Base-by-base conservation (phyloP, 1,139 yeast species). In the Taphrina flavorubra region DNA sequence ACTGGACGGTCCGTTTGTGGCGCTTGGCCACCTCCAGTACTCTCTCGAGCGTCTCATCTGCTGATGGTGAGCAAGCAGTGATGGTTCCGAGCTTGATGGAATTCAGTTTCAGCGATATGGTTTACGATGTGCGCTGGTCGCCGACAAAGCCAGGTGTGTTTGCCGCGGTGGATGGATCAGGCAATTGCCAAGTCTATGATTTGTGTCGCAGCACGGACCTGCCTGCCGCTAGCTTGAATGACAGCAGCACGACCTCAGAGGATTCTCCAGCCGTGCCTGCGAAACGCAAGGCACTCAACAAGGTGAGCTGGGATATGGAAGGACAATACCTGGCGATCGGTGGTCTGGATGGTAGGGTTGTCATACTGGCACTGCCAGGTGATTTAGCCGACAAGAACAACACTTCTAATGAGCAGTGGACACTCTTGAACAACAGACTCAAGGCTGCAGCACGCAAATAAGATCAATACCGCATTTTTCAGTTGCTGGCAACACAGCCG, bases 151-250 rank as follows among this genome's bases (percentile, higher is more conserved):
- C 80, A 0, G 77, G 79, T 10, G 83, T 86, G 63, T 84, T 86
- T 73, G 83, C 84, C 0, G 77, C 83, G 1, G 81, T 83, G 34
- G 86, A 86, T 5, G 80, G 83, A 1, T 77, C 80, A 0, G 81
- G 86, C 0, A 73, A 77, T 14, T 73, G 86, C n/a, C 85, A 85
- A 69, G 76, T 85, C 31, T 87, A 89, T 89, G 86, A 87, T 74
- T 75, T 87, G 51, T 74, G 76, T 7, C 74, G 72, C 14, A 80
- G 78, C 69, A 65, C 80, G 1, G 82, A 82, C 69, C 76, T 63
- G 7, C 72, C 74, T 2, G 25, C 68, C 13, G 71, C 72, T 14
- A 44, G 66, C 36, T 58, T 51, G 34, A 57, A 36, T 3, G 57
- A 66, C 14, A 20, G 58, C n/a, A 20, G 58, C 10, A 14, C 18